Evolutionary conservation across 2,329 filamentous ascomycete species (phyloP).

Genomic region (Claviceps sp.): DNA sequence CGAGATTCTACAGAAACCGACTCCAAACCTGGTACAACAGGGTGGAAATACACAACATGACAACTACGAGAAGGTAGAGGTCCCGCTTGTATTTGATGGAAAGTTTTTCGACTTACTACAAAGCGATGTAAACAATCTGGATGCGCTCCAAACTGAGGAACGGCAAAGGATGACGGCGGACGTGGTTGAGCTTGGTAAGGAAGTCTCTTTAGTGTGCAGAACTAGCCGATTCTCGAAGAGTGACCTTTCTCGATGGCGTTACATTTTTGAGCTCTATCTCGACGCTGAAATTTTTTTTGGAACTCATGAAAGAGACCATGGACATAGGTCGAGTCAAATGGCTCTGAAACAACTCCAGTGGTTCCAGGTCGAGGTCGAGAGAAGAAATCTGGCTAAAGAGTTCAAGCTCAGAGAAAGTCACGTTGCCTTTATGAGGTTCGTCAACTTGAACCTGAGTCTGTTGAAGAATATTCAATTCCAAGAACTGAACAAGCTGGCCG

Average conservation of each 20-base stretch:
- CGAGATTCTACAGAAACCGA: neutral
- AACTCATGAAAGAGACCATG: slow-evolving; percentile 56
- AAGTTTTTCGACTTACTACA: slow-evolving; percentile 71
- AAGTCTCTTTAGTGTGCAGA: slow-evolving; percentile 50
- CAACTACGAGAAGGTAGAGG: slow-evolving; percentile 39
- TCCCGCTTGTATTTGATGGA: slow-evolving; percentile 62
- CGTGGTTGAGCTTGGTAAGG: slow-evolving; percentile 49
- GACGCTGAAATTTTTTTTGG: slow-evolving; percentile 75
- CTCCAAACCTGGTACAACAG: slow-evolving; percentile 1
- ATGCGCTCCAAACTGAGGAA: slow-evolving; percentile 53
- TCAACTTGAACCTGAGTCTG: slow-evolving; percentile 60
- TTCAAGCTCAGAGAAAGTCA: slow-evolving; percentile 56
- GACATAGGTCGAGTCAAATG: slow-evolving; percentile 48
- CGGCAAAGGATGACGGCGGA: slow-evolving; percentile 47
- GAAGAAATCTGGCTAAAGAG: slow-evolving; percentile 41
- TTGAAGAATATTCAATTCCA: slow-evolving; percentile 73
- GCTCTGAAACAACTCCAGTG: slow-evolving; percentile 55
- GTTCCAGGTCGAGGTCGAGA: slow-evolving; percentile 56
- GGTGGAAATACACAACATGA: neutral
- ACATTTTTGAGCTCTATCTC: slow-evolving; percentile 70
- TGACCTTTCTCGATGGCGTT: slow-evolving; percentile 64
- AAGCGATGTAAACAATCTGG: slow-evolving; percentile 55
- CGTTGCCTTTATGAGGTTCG: slow-evolving; percentile 52
- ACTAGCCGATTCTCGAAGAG: slow-evolving; percentile 48
- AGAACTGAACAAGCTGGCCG: slow-evolving; percentile 66